These are phyloP conservation scores for Patellifolia procumbens DNA, from an alignment of 179 eudicot genomes.

Conservation along the genomic window DNA sequence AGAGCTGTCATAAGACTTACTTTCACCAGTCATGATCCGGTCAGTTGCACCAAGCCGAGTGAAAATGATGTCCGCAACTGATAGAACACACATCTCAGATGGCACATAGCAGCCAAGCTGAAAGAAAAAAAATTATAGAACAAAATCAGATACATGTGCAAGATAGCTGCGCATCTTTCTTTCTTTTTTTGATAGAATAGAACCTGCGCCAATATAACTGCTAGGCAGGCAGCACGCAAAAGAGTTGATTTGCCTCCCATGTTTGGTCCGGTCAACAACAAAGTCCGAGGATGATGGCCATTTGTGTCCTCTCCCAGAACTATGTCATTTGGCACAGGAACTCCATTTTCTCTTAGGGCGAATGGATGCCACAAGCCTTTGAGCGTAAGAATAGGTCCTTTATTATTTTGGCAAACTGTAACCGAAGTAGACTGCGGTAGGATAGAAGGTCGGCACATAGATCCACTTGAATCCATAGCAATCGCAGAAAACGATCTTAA, in stretches of 20 bases:
- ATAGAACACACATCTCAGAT: constrained; percentile 66
- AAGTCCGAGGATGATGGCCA: constrained; percentile 57
- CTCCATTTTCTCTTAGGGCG: constrained; percentile 74
- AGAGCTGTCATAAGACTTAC: constrained; percentile 51
- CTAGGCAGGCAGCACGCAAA: constrained; percentile 85
- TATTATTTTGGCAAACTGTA: constrained; percentile 32
- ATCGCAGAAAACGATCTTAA: constrained; percentile 84
- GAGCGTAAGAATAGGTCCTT: constrained; percentile 64
- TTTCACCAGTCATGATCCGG: constrained; percentile 97
- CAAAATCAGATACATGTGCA: constrained; percentile 8
- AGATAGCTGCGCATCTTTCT: neutral
- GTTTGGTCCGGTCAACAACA: constrained; percentile 97
- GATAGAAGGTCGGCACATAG: constrained; percentile 75
- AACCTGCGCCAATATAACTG: constrained; percentile 96
- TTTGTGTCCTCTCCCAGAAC: constrained; percentile 59
- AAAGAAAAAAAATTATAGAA: constrained; percentile 24
- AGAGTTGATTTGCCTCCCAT: constrained; percentile 99
- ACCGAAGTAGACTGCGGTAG: constrained; percentile 48
- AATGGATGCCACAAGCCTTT: constrained; percentile 97
- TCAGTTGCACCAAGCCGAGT: constrained; percentile 98
- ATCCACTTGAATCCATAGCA: constrained; percentile 61
- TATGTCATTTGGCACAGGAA: constrained; percentile 87
- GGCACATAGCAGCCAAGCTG: constrained; percentile 99
- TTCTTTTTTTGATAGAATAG: constrained; percentile 3
- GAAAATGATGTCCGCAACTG: constrained; percentile 87